Conservation (phyloP, 768 basidiomycete species). For the Mycena vulgaris region DNA sequence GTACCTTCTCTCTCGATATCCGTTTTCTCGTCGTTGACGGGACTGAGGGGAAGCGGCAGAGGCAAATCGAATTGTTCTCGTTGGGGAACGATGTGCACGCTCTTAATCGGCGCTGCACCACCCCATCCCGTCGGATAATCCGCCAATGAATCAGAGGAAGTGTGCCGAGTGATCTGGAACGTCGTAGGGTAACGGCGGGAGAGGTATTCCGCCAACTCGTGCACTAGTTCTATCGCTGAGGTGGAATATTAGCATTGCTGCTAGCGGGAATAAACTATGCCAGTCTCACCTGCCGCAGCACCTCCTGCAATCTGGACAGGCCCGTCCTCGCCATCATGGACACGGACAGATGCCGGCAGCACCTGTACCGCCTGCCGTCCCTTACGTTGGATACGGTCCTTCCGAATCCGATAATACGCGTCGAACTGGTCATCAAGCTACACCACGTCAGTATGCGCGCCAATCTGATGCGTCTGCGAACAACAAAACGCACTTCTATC, state of each 20-base stretch:
- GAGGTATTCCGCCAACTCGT: conserved; percentile 80
- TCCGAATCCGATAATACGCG: conserved; percentile 70
- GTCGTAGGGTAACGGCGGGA: conserved; percentile 72
- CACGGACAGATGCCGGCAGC: conserved; percentile 47
- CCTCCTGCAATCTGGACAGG: conserved; percentile 57
- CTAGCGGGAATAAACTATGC: background rate
- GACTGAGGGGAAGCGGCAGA: conserved; percentile 19
- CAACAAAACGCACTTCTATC: conserved; percentile 70
- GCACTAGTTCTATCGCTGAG: conserved; percentile 75
- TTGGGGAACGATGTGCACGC: conserved; percentile 66
- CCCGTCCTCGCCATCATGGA: conserved; percentile 50
- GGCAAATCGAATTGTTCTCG: conserved; percentile 60
- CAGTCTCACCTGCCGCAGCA: conserved; percentile 54
- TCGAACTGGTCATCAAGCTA: conserved; percentile 38
- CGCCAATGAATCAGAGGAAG: background rate
- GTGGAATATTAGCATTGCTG: background rate
- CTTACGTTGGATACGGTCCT: conserved; percentile 68
- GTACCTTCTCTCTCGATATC: conserved; percentile 40
- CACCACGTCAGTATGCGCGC: background rate
- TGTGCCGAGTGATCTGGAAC: conserved; percentile 67
- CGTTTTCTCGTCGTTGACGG: conserved; percentile 8
- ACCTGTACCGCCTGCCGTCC: conserved; percentile 65
- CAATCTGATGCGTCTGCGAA: background rate
- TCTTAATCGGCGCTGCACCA: conserved; percentile 65
- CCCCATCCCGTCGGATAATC: conserved; percentile 55